Evolutionary conservation across 306 rosid species (phyloP).

Genomic region (Canavalia ensiformis): DNA sequence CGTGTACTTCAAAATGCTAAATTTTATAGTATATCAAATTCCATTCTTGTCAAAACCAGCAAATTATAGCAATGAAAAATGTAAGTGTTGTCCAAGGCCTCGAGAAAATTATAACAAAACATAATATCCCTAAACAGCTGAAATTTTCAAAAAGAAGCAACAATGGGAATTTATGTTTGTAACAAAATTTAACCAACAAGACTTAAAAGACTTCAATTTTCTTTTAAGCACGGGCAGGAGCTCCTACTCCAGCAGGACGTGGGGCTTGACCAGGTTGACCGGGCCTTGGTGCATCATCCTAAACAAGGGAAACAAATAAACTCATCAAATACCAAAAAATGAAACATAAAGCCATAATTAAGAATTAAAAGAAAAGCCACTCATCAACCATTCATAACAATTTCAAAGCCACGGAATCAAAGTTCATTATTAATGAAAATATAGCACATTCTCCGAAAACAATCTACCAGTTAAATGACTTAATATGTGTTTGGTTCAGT

Average conservation of each 20-base stretch:
- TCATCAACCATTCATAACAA: background rate
- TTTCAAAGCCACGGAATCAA: background rate
- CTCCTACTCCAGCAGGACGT: slow-evolving; percentile 64
- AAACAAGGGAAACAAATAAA: slow-evolving; percentile 28
- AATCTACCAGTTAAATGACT: background rate
- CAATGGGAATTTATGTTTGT: slow-evolving; percentile 20
- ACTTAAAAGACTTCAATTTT: background rate
- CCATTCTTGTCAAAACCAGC: slow-evolving; percentile 28
- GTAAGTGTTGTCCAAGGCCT: background rate
- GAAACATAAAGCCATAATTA: background rate
- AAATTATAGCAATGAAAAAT: slow-evolving; percentile 13
- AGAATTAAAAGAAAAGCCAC: background rate
- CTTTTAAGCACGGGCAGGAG: slow-evolving; percentile 57
- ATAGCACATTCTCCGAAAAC: background rate
- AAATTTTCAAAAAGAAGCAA: slow-evolving; percentile 1
- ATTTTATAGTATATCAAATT: slow-evolving; percentile 6
- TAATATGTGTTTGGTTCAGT: background rate
- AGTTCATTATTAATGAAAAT: background rate
- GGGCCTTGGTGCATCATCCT: slow-evolving; percentile 80
- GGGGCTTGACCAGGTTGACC: slow-evolving; percentile 81
- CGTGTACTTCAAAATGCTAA: background rate
- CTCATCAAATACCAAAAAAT: slow-evolving; percentile 1
- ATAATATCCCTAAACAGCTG: slow-evolving; percentile 39
- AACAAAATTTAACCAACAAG: slow-evolving; percentile 17
- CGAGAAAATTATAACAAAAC: background rate